Conservation (phyloP, 1,284 basidiomycete genomes). For the Sporisorium sorghi region DNA sequence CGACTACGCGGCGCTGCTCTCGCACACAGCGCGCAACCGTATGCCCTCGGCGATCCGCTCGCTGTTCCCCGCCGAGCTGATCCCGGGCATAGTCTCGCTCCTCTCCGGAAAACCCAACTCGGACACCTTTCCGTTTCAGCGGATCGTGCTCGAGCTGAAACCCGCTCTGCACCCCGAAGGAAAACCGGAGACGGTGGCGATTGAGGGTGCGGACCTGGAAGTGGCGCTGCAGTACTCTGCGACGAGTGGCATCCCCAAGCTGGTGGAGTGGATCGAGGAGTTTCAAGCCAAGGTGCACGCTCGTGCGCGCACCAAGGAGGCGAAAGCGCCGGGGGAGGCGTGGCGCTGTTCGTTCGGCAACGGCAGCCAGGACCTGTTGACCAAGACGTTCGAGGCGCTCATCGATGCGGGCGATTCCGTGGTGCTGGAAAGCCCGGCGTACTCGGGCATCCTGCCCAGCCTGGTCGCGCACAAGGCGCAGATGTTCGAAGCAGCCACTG, state of each 20-base stretch:
- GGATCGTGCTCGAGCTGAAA: conserved; percentile 74
- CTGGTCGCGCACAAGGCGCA: conserved; percentile 47
- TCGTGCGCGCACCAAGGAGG: conserved; percentile 55
- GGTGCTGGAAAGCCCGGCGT: conserved; percentile 86
- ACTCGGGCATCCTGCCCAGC: conserved; percentile 73
- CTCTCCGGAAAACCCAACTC: conserved; percentile 80
- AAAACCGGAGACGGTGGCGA: conserved; percentile 53
- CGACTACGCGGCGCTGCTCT: conserved; percentile 34
- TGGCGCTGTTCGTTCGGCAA: conserved; percentile 77
- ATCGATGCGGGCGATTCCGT: conserved; percentile 84
- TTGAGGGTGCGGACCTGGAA: conserved; percentile 67
- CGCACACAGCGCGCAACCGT: conserved; percentile 35
- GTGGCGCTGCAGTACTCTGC: conserved; percentile 73
- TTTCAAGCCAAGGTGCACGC: conserved; percentile 75
- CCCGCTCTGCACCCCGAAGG: conserved; percentile 43
- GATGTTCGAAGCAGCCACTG: conserved; percentile 77
- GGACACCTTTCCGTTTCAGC: conserved; percentile 86
- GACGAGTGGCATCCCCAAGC: conserved; percentile 78
- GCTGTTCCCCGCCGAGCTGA: conserved; percentile 81
- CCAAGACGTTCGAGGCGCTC: conserved; percentile 76
- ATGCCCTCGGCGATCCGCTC: conserved; percentile 71
- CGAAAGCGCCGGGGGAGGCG: conserved; percentile 64
- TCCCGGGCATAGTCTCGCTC: conserved; percentile 86
- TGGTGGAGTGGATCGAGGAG: conserved; percentile 76
- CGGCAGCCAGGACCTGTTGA: conserved; percentile 88